Percentiles rank a stretch among this genome's conserved stretches.
phyloP scores from a whole-genome alignment of 2,329 filamentous ascomycete genomes.

The Cylindrodendrum hubeiense region DNA sequence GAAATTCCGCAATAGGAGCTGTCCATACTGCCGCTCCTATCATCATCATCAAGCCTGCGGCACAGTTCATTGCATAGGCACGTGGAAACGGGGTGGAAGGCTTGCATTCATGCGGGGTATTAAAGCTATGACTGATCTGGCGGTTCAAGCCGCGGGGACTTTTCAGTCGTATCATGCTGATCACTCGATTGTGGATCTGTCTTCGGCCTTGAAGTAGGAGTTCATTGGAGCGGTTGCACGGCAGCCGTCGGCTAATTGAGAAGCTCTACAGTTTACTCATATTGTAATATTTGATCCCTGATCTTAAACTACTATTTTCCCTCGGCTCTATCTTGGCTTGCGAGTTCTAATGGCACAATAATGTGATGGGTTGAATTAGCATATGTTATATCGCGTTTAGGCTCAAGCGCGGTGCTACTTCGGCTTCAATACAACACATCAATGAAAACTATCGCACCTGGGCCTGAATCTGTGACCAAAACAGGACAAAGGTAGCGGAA shows the following conservation, averaged over 20 bases:
- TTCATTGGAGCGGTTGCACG: constrained; percentile 1
- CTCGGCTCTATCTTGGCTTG: not conserved
- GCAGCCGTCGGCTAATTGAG: not conserved
- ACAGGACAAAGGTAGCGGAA: not conserved
- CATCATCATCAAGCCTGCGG: not conserved
- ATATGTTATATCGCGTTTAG: not conserved
- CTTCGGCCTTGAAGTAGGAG: not conserved
- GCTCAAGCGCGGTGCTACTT: too few relatives aligned
- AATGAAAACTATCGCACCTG: not conserved
- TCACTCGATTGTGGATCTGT: constrained; percentile 2
- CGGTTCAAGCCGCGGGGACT: not conserved
- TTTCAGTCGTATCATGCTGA: not conserved
- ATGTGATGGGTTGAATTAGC: not conserved
- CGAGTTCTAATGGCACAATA: not conserved
- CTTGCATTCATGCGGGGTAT: not conserved
- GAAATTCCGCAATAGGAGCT: not conserved
- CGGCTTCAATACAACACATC: not conserved
- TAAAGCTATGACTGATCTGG: not conserved
- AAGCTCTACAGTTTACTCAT: not conserved
- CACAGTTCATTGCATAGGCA: not conserved
- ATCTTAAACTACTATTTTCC: not conserved
- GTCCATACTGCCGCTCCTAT: not conserved
- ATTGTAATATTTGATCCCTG: not conserved
- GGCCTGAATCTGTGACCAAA: too few relatives aligned
- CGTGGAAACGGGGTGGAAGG: not conserved